Percentiles rank a stretch among this genome's conserved stretches.
Evolutionary conservation across 176 grass and related monocot genomes (phyloP).

Genomic region (Luzula sylvatica): DNA sequence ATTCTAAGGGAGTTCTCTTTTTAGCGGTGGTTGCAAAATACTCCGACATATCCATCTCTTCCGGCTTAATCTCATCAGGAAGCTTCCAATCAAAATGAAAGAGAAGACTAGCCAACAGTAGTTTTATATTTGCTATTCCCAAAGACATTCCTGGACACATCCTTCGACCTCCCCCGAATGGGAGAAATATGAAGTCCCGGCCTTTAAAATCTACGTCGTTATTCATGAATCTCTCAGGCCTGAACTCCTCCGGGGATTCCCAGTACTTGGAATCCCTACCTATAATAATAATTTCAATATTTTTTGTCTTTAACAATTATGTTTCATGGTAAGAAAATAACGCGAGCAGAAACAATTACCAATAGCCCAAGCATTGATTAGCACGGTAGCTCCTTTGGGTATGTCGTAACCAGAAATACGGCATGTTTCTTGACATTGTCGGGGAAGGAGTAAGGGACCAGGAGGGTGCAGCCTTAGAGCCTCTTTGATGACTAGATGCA

Average conservation of each 20-base stretch:
- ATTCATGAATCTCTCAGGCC: too few species aligned
- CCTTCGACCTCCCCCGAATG: conserved; percentile 18
- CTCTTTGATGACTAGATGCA: too few species aligned
- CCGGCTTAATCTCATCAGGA: neutral
- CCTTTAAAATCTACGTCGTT: conserved; percentile 11
- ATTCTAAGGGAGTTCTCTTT: neutral
- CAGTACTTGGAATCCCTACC: conserved; percentile 6
- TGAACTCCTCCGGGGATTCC: neutral
- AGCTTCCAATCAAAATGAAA: conserved; percentile 17
- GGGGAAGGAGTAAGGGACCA: neutral
- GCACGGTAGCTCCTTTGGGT: neutral
- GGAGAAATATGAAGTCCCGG: neutral
- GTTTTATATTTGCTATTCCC: neutral
- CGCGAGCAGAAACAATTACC: too few species aligned
- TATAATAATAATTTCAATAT: too few species aligned
- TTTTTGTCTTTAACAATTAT: too few species aligned
- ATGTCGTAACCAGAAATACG: too few species aligned
- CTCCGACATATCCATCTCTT: conserved; percentile 12
- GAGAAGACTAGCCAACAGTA: neutral
- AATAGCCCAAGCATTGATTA: conserved; percentile 18
- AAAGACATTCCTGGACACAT: too few species aligned
- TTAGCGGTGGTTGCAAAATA: neutral
- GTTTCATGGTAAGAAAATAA: too few species aligned
- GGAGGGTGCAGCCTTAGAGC: conserved; percentile 15
- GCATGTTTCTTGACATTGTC: neutral